Base-by-base conservation (phyloP, 1,139 yeast genomes). In the Hyphopichia burtonii region DNA sequence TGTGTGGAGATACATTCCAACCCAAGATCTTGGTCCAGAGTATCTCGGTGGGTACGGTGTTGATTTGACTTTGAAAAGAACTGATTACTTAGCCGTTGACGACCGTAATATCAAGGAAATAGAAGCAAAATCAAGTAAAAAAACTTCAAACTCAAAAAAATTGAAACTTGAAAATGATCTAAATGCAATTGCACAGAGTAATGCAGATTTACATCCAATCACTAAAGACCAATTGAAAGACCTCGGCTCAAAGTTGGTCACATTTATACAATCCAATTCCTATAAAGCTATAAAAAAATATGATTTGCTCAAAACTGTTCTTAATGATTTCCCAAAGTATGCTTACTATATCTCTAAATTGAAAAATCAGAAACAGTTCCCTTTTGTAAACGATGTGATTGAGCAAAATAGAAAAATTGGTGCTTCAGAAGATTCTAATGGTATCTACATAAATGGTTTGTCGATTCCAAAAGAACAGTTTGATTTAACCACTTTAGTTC, bases 1-100 rank as follows among this genome's bases (percentile, higher is more conserved):
- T 58, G 76, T 83, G 2, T 80, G 96, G 85, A 74, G 97, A 50
- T 84, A 88, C 52, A 71, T 80, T 7, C 80, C 82, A 0, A 31
- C 41, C 2, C 22, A 32, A 5, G 37, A 36, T 1, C 44, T 39
- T 2, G 51, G 53, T 20, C 48, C 56, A 8, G 80, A 78, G 35
- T 38, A 53, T 0, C 56, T 86, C 27, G 55, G 78, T 9, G 95
- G 94, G 0, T 88, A 80, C 58, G 94, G 90, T 1, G 82, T 76
- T 5, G 83, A 76, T 34, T 57, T 85, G 39, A 74, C 82, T 1
- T 55, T 84, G 46, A 84, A 83, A 49, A 66, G 83, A 45, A 77
- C 86, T 0, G 88, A 83, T 49, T 82, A 83, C 47, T 63, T 80
- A 14, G 85, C 74, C 2, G 72, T 81, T 43, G 88, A 83, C 52